phyloP scores from a whole-genome alignment of 1,139 yeast species.

The Geotrichum cucujoidarum region DNA sequence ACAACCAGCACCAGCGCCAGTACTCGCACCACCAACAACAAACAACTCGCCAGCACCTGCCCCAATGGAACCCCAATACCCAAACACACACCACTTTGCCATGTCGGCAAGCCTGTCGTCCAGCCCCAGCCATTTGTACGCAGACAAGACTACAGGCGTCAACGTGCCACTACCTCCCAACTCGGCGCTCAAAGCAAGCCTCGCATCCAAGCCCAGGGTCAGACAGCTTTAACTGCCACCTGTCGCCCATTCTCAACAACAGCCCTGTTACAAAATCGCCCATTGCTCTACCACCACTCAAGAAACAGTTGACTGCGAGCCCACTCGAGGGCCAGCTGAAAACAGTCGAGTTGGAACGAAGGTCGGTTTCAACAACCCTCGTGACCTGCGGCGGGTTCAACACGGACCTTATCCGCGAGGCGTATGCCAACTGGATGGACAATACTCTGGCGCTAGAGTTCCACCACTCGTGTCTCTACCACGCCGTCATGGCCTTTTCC shows the following conservation, averaged over 20 bases:
- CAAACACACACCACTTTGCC: not conserved
- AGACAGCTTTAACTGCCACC: slow-evolving; percentile 10
- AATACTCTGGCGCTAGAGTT: slow-evolving; percentile 27
- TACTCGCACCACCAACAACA: not conserved
- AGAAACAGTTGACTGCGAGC: not conserved
- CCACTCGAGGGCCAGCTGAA: not conserved
- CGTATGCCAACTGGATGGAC: slow-evolving; percentile 33
- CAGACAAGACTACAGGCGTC: not conserved
- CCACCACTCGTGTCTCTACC: slow-evolving; percentile 30
- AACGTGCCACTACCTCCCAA: not conserved
- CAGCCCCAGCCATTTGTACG: not conserved
- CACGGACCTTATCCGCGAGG: slow-evolving; percentile 32
- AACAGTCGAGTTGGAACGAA: slow-evolving; percentile 6
- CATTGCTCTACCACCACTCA: slow-evolving; percentile 5
- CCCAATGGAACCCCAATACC: too few relatives aligned
- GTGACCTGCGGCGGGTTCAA: slow-evolving; percentile 30
- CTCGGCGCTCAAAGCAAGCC: too few relatives aligned
- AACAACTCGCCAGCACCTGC: not conserved
- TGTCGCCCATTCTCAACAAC: slow-evolving; percentile 11
- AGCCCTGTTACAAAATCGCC: slow-evolving; percentile 2
- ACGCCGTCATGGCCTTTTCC: slow-evolving; percentile 34
- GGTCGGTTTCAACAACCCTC: slow-evolving; percentile 11
- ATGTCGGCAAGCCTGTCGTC: slow-evolving; percentile 3
- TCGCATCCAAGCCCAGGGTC: slow-evolving; percentile 11
- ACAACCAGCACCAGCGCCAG: not conserved